phyloP scores from a whole-genome alignment of 2,329 filamentous ascomycete species.

The Cytospora schulzeri region DNA sequence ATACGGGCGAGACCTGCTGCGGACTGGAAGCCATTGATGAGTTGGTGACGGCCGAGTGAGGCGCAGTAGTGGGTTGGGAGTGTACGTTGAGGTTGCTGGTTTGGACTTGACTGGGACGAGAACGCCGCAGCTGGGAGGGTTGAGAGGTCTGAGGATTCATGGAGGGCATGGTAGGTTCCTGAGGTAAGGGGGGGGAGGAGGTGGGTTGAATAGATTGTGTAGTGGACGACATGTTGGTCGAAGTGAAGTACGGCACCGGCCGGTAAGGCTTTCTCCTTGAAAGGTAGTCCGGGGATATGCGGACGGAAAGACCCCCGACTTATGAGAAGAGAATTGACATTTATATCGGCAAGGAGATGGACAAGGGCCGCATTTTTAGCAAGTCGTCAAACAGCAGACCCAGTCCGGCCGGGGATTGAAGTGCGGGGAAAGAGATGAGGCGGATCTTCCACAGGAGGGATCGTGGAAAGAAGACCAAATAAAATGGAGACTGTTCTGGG shows the following conservation, averaged over 20 bases:
- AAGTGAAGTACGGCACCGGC: conserved; percentile 23
- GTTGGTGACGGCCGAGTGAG: conserved; percentile 57
- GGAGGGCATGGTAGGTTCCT: conserved; percentile 46
- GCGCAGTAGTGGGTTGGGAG: conserved; percentile 43
- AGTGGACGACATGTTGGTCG: conserved; percentile 38
- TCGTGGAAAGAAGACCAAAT: conserved; percentile 25
- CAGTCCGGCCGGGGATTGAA: conserved; percentile 26
- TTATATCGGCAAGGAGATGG: conserved; percentile 28
- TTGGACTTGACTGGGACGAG: conserved; percentile 51
- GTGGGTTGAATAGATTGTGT: conserved; percentile 32
- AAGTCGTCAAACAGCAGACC: conserved; percentile 24
- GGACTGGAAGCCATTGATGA: conserved; percentile 60
- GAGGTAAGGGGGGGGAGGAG: conserved; percentile 35
- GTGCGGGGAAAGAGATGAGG: conserved; percentile 33
- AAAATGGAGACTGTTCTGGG: conserved; percentile 28
- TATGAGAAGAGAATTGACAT: conserved; percentile 25
- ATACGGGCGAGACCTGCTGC: conserved; percentile 57
- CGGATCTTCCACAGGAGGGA: conserved; percentile 29
- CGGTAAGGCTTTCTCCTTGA: conserved; percentile 24
- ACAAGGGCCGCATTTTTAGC: conserved; percentile 36
- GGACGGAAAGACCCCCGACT: conserved; percentile 27
- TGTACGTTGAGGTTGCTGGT: conserved; percentile 45
- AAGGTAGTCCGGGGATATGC: conserved; percentile 27
- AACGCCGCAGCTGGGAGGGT: conserved; percentile 43
- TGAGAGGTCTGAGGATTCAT: conserved; percentile 43